phyloP scores from a whole-genome alignment of 2,329 filamentous ascomycete genomes.

The Verticillium albo-atrum region DNA sequence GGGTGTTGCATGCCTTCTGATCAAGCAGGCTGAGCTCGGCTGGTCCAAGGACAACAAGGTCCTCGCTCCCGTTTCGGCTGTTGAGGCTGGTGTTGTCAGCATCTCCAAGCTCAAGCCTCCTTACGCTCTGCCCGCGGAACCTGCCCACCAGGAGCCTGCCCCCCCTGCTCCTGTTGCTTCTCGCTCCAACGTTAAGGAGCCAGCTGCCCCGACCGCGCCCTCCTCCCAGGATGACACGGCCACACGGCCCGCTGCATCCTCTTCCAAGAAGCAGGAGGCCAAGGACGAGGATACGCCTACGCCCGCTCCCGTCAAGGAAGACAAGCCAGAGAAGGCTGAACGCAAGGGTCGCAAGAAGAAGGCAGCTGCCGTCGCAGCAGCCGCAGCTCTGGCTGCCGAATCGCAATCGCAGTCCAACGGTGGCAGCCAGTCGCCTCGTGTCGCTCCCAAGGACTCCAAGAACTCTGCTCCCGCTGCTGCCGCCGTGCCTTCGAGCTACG shows the following conservation, averaged over 20 bases:
- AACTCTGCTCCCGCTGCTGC: constrained; percentile 19
- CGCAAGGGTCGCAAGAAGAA: constrained; percentile 66
- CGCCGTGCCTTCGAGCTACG: constrained; percentile 16
- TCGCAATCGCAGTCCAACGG: constrained; percentile 37
- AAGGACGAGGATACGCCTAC: constrained; percentile 44
- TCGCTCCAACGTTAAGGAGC: constrained; percentile 29
- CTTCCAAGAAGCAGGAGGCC: constrained; percentile 36
- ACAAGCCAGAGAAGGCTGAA: constrained; percentile 54
- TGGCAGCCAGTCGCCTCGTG: constrained; percentile 26
- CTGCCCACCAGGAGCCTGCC: constrained; percentile 32
- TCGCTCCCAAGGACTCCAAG: constrained; percentile 25
- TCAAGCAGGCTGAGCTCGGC: constrained; percentile 85
- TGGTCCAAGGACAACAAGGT: constrained; percentile 92
- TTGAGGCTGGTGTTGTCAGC: constrained; percentile 67
- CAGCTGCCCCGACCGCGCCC: constrained; percentile 19
- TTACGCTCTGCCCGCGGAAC: constrained; percentile 40
- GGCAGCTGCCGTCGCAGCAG: constrained; percentile 38
- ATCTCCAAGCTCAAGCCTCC: constrained; percentile 64
- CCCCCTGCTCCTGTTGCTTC: constrained; percentile 21
- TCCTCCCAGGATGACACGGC: constrained; percentile 22
- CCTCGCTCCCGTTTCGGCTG: constrained; percentile 70
- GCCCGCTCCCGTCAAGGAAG: constrained; percentile 21
- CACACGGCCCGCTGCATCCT: constrained; percentile 26
- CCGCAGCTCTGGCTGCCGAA: constrained; percentile 38
- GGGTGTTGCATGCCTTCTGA: constrained; percentile 83